These are phyloP conservation scores for Kurtzmaniella natalensis DNA, from an alignment of 1,139 yeast genomes.

Conservation along the genomic window DNA sequence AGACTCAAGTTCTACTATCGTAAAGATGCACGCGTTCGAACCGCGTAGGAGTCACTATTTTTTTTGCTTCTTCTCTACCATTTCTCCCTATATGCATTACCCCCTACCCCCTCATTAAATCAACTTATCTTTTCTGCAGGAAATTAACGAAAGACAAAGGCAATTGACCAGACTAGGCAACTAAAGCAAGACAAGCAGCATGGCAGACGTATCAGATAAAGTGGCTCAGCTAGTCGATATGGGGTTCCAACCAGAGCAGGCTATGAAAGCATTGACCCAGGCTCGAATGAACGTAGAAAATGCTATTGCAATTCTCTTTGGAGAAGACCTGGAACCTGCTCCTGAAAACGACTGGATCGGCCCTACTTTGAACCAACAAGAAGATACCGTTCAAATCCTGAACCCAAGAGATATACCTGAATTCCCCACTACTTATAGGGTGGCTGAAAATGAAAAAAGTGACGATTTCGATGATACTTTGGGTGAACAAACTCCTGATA, in stretches of 20 bases:
- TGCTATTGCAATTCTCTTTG: conserved; percentile 51
- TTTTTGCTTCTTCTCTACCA: too few species aligned
- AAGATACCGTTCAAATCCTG: conserved; percentile 15
- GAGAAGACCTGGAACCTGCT: conserved; percentile 21
- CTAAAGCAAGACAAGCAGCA: too few species aligned
- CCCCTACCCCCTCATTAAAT: too few species aligned
- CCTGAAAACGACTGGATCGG: conserved; percentile 10
- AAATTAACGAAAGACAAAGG: too few species aligned
- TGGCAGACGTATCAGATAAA: conserved; percentile 12
- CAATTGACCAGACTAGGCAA: too few species aligned
- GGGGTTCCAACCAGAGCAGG: conserved; percentile 54
- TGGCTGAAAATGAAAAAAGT: conserved; percentile 1
- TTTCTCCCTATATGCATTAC: too few species aligned
- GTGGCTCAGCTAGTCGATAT: conserved; percentile 47
- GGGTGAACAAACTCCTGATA: conserved; percentile 7
- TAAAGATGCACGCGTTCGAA: too few species aligned
- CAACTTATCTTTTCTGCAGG: too few species aligned
- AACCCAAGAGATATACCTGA: conserved; percentile 20
- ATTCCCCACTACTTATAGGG: conserved; percentile 5
- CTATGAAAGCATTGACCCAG: conserved; percentile 35
- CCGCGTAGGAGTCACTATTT: too few species aligned
- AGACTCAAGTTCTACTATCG: too few species aligned
- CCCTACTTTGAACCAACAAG: conserved; percentile 9
- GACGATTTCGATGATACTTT: conserved; percentile 5
- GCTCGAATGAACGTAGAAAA: conserved; percentile 46